Evolutionary conservation across 2,329 filamentous ascomycete species (phyloP), one percentile per base, ranked within the genome.

Genomic region (Thelonectria rubi): DNA sequence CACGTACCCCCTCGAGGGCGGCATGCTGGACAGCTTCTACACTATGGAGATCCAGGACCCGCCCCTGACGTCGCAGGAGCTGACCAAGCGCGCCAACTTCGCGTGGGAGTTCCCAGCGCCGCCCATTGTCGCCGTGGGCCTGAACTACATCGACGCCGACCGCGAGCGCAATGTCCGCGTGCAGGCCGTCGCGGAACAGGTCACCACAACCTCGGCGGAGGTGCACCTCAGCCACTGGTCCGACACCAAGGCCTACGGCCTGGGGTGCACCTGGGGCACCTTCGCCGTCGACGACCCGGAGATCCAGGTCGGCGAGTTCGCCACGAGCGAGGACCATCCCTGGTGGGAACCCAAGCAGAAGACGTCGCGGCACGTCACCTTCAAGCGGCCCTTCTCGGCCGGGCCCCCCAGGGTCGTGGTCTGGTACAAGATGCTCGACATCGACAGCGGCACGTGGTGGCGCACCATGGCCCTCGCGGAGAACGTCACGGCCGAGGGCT

Each of bases 251-350:
- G 43, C 58, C 9, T 58, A 65, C 55, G 54, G 46, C 8, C 56
- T 57, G 1, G 49, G 50, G 1, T 55, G 56, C 32, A 66, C 62
- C n/a, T 66, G 57, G 53, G 24, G 52, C 24, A 48, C 47, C 17
- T 46, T 39, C 11, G 53, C 43, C 12, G 20, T 49, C 17, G 24
- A 54, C 37, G 58, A 61, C 56, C 49, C n/a, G 2, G 48, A 63
- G 39, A 42, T 65, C 14, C 65, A 67, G 43, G 55, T 55, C 7
- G 66, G 66, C 26, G 24, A 58, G 24, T 67, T 58, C 39, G 53
- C 46, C 54, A 62, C 58, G 9, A n/a, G 10, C 8, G 63, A 65
- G 5, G 57, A 59, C 15, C 60, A 61, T n/a, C 50, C 66, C 15
- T 65, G 64, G 65, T 21, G 55, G 17, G 24, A 52, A 20, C 60